Conservation (phyloP, 768 basidiomycete genomes). For the Tephrocybe sp. region DNA sequence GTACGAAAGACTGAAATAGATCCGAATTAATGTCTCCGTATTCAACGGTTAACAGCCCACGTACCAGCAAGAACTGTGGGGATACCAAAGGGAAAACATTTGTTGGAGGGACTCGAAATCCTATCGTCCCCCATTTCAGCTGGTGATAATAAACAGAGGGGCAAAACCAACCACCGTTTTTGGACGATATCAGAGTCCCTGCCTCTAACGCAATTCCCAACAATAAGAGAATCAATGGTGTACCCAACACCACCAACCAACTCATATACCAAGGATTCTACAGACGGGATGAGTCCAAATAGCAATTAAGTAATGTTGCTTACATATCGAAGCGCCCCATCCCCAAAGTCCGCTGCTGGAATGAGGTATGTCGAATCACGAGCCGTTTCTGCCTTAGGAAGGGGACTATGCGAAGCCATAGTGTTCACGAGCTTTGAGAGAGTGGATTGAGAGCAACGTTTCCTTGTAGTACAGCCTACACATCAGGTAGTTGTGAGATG, state of each 20-base stretch:
- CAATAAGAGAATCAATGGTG: slow-evolving; percentile 40
- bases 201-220: slow-evolving; percentile 48
- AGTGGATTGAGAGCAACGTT: neutral
- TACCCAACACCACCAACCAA: slow-evolving; percentile 33
- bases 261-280: slow-evolving; percentile 33
- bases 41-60: slow-evolving; percentile 9
- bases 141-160: neutral
- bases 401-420: slow-evolving; percentile 7
- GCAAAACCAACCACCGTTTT: slow-evolving; percentile 36
- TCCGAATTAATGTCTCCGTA: neutral
- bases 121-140: slow-evolving; percentile 25
- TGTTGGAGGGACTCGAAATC: slow-evolving; percentile 47
- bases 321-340: slow-evolving; percentile 42
- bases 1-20: slow-evolving; percentile 51
- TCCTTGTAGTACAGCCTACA: neutral
- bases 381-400: slow-evolving; percentile 29
- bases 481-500: neutral
- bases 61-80: slow-evolving; percentile 41
- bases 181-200: slow-evolving; percentile 38
- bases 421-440: neutral
- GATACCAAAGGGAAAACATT: slow-evolving; percentile 52
- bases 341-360: slow-evolving; percentile 36
- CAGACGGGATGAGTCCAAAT: neutral
- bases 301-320: slow-evolving; percentile 14
- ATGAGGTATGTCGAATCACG: slow-evolving; percentile 47